Percentiles rank a stretch among this genome's conserved stretches.
Evolutionary conservation across 2,329 filamentous ascomycete species (phyloP).

Genomic region (Venturia asperata): DNA sequence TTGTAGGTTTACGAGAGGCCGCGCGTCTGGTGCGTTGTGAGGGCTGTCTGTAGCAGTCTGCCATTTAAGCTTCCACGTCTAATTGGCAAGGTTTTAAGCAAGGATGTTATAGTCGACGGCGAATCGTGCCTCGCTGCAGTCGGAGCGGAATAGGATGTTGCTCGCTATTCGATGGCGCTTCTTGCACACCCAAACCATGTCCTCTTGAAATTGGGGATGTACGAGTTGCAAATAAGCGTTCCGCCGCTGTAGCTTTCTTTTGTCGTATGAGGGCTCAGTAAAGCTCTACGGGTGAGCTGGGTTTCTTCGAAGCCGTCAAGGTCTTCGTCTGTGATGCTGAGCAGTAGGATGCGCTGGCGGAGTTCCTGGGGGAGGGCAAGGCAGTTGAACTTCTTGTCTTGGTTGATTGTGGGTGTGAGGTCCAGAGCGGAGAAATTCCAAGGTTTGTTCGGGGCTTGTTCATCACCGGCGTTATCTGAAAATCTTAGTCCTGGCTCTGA

Average conservation of each 20-base stretch:
- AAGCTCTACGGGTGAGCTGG: not conserved
- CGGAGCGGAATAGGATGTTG: not conserved
- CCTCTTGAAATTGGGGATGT: not conserved
- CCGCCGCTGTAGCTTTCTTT: not conserved
- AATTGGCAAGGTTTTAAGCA: not conserved
- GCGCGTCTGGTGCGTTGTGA: not conserved
- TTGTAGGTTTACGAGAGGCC: not conserved
- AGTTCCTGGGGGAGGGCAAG: not conserved
- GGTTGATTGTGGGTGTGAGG: not conserved
- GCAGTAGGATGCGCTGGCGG: not conserved
- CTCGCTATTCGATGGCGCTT: not conserved
- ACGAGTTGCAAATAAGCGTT: not conserved
- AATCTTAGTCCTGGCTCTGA: not conserved
- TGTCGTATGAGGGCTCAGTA: not conserved
- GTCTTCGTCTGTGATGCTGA: not conserved
- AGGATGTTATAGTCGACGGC: not conserved
- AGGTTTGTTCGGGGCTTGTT: no score
- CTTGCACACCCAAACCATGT: not conserved
- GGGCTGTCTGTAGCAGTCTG: not conserved
- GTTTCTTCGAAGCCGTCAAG: not conserved
- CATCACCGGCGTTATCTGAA: no score
- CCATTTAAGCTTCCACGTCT: not conserved
- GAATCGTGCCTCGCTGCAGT: not conserved
- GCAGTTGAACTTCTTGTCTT: not conserved
- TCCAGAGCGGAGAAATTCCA: no score